These are phyloP conservation scores for Sicyos edulis DNA, from an alignment of 306 rosid species.

Conservation along the genomic window DNA sequence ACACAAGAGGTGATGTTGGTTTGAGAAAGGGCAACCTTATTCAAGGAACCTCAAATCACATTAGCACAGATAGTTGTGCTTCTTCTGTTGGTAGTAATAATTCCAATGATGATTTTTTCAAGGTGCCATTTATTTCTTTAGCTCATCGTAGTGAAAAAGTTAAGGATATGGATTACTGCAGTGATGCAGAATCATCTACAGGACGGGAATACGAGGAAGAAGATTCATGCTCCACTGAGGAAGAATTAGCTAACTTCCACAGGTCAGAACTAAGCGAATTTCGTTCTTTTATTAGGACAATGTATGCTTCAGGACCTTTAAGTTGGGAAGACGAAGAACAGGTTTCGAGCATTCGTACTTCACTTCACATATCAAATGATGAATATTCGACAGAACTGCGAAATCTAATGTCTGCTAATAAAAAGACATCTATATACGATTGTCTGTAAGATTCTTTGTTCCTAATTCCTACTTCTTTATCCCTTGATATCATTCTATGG, in stretches of 20 bases:
- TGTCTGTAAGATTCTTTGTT: neutral
- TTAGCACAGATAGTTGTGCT: conserved; percentile 42
- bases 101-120: conserved; percentile 34
- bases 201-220: conserved; percentile 34
- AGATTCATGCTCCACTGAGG: conserved; percentile 30
- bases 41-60: conserved; percentile 34
- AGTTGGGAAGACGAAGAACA: conserved; percentile 84
- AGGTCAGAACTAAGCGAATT: conserved; percentile 75
- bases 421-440: neutral
- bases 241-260: conserved; percentile 42
- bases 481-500: neutral
- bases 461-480: neutral
- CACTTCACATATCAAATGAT: conserved; percentile 81
- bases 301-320: conserved; percentile 80
- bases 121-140: conserved; percentile 28
- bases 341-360: conserved; percentile 75
- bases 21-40: conserved; percentile 7
- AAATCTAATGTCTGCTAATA: conserved; percentile 36
- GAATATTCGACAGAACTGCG: conserved; percentile 60
- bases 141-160: conserved; percentile 37
- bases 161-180: conserved; percentile 41
- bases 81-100: conserved; percentile 91
- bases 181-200: conserved; percentile 61
- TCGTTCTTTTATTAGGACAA: conserved; percentile 47
- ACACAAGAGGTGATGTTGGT: neutral